Evolutionary conservation across 352 stramenopile species (phyloP).

Genomic region (Phytophthora pluvialis): DNA sequence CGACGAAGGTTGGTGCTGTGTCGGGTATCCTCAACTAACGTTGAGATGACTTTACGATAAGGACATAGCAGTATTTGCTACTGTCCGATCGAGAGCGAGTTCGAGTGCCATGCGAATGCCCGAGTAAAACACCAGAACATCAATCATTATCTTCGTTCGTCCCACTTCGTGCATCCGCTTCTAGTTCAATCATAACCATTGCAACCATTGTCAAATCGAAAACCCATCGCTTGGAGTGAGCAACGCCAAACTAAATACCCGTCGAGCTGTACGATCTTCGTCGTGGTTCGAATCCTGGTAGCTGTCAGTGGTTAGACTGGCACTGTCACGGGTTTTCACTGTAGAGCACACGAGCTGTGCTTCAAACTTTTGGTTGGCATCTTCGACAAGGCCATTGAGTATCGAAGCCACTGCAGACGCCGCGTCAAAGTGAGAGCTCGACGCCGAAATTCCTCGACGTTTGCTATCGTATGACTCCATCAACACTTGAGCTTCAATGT

Average conservation of each 20-base stretch:
- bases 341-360: slow-evolving; percentile 37
- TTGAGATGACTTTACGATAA: not conserved
- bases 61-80: not conserved
- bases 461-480: slow-evolving; percentile 21
- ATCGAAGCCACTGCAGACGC: slow-evolving; percentile 37
- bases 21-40: slow-evolving; percentile 46
- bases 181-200: not conserved
- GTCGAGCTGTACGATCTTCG: slow-evolving; percentile 4
- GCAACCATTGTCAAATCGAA: slow-evolving; percentile 19
- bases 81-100: not conserved
- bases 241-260: slow-evolving; percentile 25
- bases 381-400: slow-evolving; percentile 46
- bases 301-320: slow-evolving; percentile 18
- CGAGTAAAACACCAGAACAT: not conserved
- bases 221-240: slow-evolving; percentile 31
- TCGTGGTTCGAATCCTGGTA: slow-evolving; percentile 22
- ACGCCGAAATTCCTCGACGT: not conserved
- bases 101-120: not conserved
- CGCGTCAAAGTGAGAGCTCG: slow-evolving; percentile 27
- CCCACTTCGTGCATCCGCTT: not conserved
- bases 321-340: slow-evolving; percentile 3
- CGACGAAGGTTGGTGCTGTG: slow-evolving; percentile 33
- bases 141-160: not conserved
- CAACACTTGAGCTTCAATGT: slow-evolving; percentile 54
- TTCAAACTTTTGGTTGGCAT: slow-evolving; percentile 45